Conservation (phyloP, 179 eudicot species). For the Silene noctiflora region DNA sequence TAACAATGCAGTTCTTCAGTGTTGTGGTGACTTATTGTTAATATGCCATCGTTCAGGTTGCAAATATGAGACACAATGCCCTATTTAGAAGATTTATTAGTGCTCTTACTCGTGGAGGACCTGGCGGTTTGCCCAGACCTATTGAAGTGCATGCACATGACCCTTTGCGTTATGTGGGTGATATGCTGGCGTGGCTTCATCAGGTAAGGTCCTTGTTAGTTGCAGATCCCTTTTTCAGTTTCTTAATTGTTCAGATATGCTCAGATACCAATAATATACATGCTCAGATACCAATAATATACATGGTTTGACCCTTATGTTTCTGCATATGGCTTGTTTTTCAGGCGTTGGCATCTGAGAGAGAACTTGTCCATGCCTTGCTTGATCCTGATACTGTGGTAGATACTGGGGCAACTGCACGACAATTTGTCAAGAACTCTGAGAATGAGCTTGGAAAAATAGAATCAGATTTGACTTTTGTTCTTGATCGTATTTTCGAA, state of each 20-base stretch:
- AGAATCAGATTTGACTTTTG: slow-evolving; percentile 85
- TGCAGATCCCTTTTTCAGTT: not conserved
- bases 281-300: not conserved
- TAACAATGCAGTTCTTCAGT: not conserved
- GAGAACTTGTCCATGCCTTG: slow-evolving; percentile 92
- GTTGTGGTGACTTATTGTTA: slow-evolving; percentile 5
- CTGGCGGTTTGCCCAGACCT: slow-evolving; percentile 98
- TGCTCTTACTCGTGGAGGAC: slow-evolving; percentile 99
- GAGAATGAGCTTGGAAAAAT: slow-evolving; percentile 54
- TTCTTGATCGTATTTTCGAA: slow-evolving; percentile 96
- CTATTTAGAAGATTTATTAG: slow-evolving; percentile 91
- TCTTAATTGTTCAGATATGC: not conserved
- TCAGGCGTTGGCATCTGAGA: slow-evolving; percentile 98
- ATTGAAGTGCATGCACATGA: slow-evolving; percentile 99
- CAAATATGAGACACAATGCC: slow-evolving; percentile 98
- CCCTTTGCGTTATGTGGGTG: slow-evolving; percentile 96
- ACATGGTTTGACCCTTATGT: slow-evolving; percentile 7
- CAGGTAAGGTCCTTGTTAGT: slow-evolving; percentile 42
- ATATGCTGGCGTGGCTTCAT: slow-evolving; percentile 98
- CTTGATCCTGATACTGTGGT: slow-evolving; percentile 83
- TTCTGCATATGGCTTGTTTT: slow-evolving; percentile 8
- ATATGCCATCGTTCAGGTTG: slow-evolving; percentile 47
- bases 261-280: not conserved
- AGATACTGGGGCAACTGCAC: slow-evolving; percentile 80
- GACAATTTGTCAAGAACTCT: slow-evolving; percentile 48